These are phyloP conservation scores for Ascochyta clinopodiicola DNA, from an alignment of 2,329 filamentous ascomycete species.

Conservation along the genomic window DNA sequence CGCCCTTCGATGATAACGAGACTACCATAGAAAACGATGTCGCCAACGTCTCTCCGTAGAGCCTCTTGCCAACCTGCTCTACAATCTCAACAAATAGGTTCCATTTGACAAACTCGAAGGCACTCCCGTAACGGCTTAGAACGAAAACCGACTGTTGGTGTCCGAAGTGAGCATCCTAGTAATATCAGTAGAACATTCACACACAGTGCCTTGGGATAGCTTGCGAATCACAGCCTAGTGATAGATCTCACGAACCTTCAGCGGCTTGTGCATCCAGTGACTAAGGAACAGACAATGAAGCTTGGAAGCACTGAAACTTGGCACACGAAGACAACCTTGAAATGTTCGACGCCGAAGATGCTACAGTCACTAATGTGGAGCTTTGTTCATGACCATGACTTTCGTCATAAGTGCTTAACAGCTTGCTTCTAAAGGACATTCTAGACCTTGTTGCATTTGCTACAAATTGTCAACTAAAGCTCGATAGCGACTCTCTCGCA, in stretches of 20 bases:
- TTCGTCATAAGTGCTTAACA: not conserved
- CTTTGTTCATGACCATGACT: not conserved
- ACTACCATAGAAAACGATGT: slow-evolving; percentile 64
- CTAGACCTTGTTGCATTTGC: slow-evolving; percentile 5
- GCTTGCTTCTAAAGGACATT: not conserved
- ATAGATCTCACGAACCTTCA: not conserved
- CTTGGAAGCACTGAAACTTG: not conserved
- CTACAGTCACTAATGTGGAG: not conserved
- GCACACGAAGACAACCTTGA: not conserved
- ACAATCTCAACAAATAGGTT: slow-evolving; percentile 56
- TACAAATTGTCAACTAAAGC: not conserved
- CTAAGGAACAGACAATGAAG: not conserved
- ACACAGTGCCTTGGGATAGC: not conserved
- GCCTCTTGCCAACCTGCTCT: slow-evolving; percentile 62
- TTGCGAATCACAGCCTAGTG: not conserved
- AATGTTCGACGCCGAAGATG: not conserved
- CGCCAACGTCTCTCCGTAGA: slow-evolving; percentile 55
- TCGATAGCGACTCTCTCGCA: not conserved
- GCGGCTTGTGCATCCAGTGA: not conserved
- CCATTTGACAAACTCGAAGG: slow-evolving; percentile 48
- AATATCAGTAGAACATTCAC: slow-evolving; percentile 56
- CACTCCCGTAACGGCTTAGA: slow-evolving; percentile 60
- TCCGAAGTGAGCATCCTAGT: slow-evolving; percentile 66
- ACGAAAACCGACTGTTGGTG: slow-evolving; percentile 55
- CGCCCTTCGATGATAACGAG: slow-evolving; percentile 50